Conservation (phyloP, 106 monocot species). For the Cymbidium sinense region DNA sequence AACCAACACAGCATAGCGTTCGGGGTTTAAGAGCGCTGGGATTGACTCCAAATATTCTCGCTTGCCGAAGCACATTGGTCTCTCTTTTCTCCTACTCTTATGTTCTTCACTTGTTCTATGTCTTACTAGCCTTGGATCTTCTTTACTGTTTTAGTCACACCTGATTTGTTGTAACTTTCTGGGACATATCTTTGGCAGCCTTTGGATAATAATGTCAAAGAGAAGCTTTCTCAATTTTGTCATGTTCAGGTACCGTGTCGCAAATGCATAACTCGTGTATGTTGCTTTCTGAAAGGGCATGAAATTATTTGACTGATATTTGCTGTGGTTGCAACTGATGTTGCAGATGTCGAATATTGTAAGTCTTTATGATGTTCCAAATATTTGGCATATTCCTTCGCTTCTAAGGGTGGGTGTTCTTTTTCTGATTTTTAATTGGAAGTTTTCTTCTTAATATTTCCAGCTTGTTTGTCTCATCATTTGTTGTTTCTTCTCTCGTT, state of each 20-base stretch:
- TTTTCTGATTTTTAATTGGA: not conserved
- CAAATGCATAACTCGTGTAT: not conserved
- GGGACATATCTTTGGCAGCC: constrained; percentile 22
- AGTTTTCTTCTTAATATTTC: not conserved
- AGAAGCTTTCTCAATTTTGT: constrained; percentile 67
- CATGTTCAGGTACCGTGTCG: constrained; percentile 50
- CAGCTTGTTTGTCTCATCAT: not conserved
- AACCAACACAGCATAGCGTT: constrained; percentile 77
- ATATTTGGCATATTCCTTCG: constrained; percentile 93
- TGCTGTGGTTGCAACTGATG: not conserved
- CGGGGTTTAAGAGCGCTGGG: constrained; percentile 50
- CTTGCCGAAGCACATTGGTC: constrained; percentile 69
- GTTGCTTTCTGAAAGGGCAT: not conserved
- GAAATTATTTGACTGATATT: constrained; percentile 1
- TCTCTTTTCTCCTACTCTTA: not conserved
- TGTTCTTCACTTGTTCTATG: not conserved
- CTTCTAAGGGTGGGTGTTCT: constrained; percentile 61
- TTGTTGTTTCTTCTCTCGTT: not conserved
- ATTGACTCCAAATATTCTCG: constrained; percentile 66
- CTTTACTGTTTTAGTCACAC: not conserved
- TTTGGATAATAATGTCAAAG: constrained; percentile 63
- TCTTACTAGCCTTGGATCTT: not conserved
- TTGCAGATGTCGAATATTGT: constrained; percentile 67
- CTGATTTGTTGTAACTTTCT: not conserved
- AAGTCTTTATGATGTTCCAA: constrained; percentile 87